Conservation (phyloP, 1,139 yeast genomes). For the Diutina pseudorugosa region DNA sequence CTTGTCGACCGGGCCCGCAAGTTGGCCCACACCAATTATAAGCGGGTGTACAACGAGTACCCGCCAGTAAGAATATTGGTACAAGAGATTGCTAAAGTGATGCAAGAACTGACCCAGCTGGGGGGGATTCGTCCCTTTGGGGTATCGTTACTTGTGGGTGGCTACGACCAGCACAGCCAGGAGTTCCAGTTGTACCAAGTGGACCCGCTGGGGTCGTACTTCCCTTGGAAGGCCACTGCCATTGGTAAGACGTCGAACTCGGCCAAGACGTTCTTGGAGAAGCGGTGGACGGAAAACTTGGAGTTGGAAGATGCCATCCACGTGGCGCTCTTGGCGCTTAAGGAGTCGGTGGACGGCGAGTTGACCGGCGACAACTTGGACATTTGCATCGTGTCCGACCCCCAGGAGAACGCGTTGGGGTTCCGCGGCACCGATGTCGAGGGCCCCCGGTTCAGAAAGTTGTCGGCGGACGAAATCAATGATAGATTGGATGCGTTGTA, state of each 20-base stretch:
- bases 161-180: conserved; percentile 76
- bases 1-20: conserved; percentile 89
- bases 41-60: conserved; percentile 87
- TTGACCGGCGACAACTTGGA: conserved; percentile 95
- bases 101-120: conserved; percentile 97
- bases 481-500: conserved; percentile 89
- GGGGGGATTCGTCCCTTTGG: conserved; percentile 99
- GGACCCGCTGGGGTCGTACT: conserved; percentile 95
- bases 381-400: conserved; percentile 76
- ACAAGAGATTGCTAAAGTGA: conserved; percentile 87
- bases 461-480: conserved; percentile 82
- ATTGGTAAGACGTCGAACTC: conserved; percentile 91
- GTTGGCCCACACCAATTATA: conserved; percentile 85
- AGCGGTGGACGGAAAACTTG: conserved; percentile 94
- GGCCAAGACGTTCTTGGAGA: conserved; percentile 93
- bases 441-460: conserved; percentile 84
- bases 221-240: conserved; percentile 99
- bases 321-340: conserved; percentile 84
- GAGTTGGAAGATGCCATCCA: conserved; percentile 98
- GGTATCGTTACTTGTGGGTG: conserved; percentile 87
- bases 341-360: conserved; percentile 97
- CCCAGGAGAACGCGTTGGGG: conserved; percentile 73
- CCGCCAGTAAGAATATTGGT: conserved; percentile 95
- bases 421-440: conserved; percentile 68
- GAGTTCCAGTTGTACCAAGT: conserved; percentile 81